Evolutionary conservation across 202 grass and related monocot species (phyloP), one percentile per base, ranked within the genome.

Genomic region (Setaria italica): DNA sequence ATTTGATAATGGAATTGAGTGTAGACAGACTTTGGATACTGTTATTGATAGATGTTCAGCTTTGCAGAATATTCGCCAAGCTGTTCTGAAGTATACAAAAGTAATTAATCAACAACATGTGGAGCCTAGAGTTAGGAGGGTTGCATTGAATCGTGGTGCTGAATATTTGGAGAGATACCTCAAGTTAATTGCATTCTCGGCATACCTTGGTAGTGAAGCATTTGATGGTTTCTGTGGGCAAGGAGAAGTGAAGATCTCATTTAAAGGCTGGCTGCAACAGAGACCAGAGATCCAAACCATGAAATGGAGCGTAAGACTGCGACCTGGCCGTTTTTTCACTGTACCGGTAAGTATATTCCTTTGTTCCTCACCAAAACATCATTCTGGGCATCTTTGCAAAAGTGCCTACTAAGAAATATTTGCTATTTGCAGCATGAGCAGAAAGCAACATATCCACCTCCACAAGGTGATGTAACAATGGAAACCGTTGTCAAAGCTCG

Each of bases 141-240:
- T 99, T 74, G 97, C 97, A 74, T 82, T 99, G 90, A 96, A 89
- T 82, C 93, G 97, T 77, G 91, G 90, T 34, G 97, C 93, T 77
- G 97, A 99, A 85, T 99, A 99, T 85, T 90, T 99, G 80, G 97
- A 99, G 88, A 90, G 90, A 76, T 99, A 99, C 81, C 84, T 99
- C 35, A 99, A 96, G 78, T 96, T 99, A 90, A 94, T 99, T 84
- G 93, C 93, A 48, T 99, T 99, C 74, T 94, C 97, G 4, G 97
- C 93, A 88, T 99, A 99, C 83, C 86, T 99, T 87, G 90, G 97
- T 77, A 96, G 97, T 43, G 82, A 99, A 92, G 91, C 93, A 75
- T 99, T 99, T 85, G 92, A 96, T 87, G 93, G 97, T 78, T 96
- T 99, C 65, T 99, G 97, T 55, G 82, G 77, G 43, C 93, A 96